phyloP scores from a whole-genome alignment of 169 alveolate genomes.

The Cryptosporidium xiaoi region DNA sequence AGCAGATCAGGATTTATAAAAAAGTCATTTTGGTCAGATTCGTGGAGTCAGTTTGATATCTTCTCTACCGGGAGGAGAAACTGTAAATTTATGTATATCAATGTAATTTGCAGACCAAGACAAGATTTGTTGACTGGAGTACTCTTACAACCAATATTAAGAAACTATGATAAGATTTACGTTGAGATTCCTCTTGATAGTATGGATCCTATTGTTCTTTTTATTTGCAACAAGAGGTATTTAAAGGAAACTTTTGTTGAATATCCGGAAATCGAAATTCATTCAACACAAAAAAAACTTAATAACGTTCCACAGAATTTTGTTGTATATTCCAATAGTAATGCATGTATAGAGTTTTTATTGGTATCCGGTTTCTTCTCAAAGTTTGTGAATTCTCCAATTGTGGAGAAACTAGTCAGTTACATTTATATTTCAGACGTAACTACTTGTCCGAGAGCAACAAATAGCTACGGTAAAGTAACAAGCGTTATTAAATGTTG shows the following conservation, averaged over 20 bases:
- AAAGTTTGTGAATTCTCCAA: slow-evolving; percentile 8
- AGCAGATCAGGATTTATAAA: slow-evolving; percentile 46
- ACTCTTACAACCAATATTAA: slow-evolving; percentile 24
- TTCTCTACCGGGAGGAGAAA: slow-evolving; percentile 60
- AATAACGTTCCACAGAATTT: not conserved
- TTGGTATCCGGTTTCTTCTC: not conserved
- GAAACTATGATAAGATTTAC: slow-evolving; percentile 38
- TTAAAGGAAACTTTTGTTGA: slow-evolving; percentile 34
- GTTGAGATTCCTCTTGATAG: slow-evolving; percentile 58
- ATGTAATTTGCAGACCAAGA: slow-evolving; percentile 59
- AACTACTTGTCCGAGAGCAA: slow-evolving; percentile 63
- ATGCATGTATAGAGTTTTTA: slow-evolving; percentile 32
- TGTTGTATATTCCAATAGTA: slow-evolving; percentile 42
- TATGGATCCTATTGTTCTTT: slow-evolving; percentile 54
- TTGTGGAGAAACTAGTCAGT: not conserved
- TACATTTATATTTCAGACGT: slow-evolving; percentile 68
- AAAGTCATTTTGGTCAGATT: slow-evolving; percentile 67
- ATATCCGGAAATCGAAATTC: slow-evolving; percentile 73
- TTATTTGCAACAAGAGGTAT: slow-evolving; percentile 18
- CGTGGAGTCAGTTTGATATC: slow-evolving; percentile 67
- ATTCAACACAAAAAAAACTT: slow-evolving; percentile 39
- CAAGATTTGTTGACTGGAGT: slow-evolving; percentile 67
- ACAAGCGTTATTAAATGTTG: slow-evolving; percentile 25
- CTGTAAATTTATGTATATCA: slow-evolving; percentile 57
- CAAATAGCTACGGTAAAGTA: slow-evolving; percentile 26